A percentile compares a stretch with the other conserved stretches of the same genome.
phyloP scores from a whole-genome alignment of 2,329 filamentous ascomycete species.

The Phialocephala subalpina region DNA sequence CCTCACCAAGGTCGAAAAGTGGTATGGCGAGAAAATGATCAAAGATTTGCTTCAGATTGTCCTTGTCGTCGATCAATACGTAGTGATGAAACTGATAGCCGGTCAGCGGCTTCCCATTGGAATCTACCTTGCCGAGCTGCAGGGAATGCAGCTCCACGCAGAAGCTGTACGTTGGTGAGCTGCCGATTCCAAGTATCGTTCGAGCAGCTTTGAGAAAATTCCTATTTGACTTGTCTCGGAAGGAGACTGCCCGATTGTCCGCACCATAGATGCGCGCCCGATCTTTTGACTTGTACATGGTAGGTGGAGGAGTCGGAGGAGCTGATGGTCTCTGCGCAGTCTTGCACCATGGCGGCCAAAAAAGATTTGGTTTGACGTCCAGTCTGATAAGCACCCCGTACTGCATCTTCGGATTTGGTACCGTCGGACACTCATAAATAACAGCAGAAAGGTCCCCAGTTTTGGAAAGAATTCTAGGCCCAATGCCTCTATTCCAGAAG shows the following conservation, averaged over 20 bases:
- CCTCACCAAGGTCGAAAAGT: background rate
- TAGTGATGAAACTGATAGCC: background rate
- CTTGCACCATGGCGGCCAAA: background rate
- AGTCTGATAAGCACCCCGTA: too few relatives aligned
- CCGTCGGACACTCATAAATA: too few relatives aligned
- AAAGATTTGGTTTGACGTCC: too few relatives aligned
- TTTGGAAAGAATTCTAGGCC: too few relatives aligned
- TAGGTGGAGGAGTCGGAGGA: background rate
- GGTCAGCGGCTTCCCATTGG: too few relatives aligned
- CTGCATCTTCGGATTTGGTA: too few relatives aligned
- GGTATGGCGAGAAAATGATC: background rate
- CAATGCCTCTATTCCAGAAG: background rate
- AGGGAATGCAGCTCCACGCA: background rate
- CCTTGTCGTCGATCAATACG: background rate
- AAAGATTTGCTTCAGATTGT: background rate
- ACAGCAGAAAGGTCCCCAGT: too few relatives aligned
- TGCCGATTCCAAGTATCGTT: background rate
- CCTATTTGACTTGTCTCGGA: background rate
- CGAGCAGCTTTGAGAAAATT: background rate
- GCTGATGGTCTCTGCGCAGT: background rate
- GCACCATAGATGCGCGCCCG: background rate
- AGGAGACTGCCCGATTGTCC: background rate
- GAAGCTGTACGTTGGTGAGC: background rate
- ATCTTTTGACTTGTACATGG: background rate
- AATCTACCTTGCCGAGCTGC: background rate